Conservation (phyloP, 2,329 filamentous ascomycete species). For the Aspergillus sp. region DNA sequence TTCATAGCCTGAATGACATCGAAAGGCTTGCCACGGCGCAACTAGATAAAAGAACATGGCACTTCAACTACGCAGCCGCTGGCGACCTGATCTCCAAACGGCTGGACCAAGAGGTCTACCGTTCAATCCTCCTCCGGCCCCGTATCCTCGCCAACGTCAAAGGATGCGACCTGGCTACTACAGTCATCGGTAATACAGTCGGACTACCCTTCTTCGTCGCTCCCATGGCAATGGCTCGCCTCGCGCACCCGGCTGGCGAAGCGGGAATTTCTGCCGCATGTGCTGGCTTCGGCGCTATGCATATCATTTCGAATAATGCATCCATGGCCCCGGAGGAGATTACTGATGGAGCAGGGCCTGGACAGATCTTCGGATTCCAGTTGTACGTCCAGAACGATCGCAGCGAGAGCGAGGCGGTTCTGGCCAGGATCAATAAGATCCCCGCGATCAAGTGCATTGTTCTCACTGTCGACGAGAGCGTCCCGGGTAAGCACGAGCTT, state of each 20-base stretch:
- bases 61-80: not conserved
- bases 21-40: not conserved
- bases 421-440: slow-evolving; percentile 71
- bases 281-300: slow-evolving; percentile 66
- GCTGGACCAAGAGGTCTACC: not conserved
- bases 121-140: slow-evolving; percentile 77
- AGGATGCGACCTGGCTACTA: slow-evolving; percentile 65
- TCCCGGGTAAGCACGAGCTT: slow-evolving; percentile 85
- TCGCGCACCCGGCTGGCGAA: slow-evolving; percentile 81
- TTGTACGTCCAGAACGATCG: slow-evolving; percentile 86
- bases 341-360: slow-evolving; percentile 65
- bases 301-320: slow-evolving; percentile 88
- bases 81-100: not conserved
- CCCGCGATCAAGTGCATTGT: slow-evolving; percentile 78
- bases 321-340: slow-evolving; percentile 92
- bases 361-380: slow-evolving; percentile 91
- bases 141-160: slow-evolving; percentile 83
- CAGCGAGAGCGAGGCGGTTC: slow-evolving; percentile 76
- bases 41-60: not conserved
- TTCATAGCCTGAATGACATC: not conserved
- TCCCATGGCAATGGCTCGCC: slow-evolving; percentile 82
- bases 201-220: slow-evolving; percentile 75
- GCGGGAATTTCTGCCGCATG: slow-evolving; percentile 77
- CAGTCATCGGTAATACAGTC: slow-evolving; percentile 71
- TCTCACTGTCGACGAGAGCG: slow-evolving; percentile 86